Conservation (phyloP, 306 rosid genomes). For the Casuarina glauca region DNA sequence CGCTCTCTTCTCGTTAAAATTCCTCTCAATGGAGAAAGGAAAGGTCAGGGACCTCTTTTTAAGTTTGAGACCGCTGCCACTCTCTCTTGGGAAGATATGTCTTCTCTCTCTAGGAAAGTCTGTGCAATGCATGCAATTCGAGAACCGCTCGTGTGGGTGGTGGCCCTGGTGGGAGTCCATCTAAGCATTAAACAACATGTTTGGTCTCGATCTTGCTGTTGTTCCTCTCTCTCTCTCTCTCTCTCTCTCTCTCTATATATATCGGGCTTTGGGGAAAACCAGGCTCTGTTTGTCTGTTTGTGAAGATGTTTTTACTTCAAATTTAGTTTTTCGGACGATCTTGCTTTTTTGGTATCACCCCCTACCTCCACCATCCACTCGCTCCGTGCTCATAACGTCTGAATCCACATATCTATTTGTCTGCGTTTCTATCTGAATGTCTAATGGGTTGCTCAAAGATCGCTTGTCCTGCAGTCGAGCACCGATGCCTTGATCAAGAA, state of each 20-base stretch:
- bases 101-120: conserved; percentile 27
- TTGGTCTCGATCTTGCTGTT: conserved; percentile 32
- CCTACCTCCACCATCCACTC: background rate
- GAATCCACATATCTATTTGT: no score
- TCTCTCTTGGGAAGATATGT: background rate
- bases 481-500: no score
- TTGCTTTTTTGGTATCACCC: conserved; percentile 28
- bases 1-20: background rate
- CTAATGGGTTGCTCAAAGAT: no score
- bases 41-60: conserved; percentile 32
- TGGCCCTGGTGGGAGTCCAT: conserved; percentile 14
- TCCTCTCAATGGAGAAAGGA: background rate
- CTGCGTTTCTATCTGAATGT: no score
- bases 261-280: conserved; percentile 48
- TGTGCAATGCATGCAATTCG: conserved; percentile 41
- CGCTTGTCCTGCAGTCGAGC: no score
- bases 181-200: conserved; percentile 26
- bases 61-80: conserved; percentile 44
- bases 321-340: conserved; percentile 4
- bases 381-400: no score
- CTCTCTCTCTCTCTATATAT: conserved; percentile 27
- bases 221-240: conserved; percentile 29
- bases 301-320: conserved; percentile 2
- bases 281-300: conserved; percentile 53
- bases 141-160: conserved; percentile 92